Percentiles rank a stretch among this genome's conserved stretches.
Conservation (phyloP, 2,329 filamentous ascomycete species). For the Rachicladosporium sp. region DNA sequence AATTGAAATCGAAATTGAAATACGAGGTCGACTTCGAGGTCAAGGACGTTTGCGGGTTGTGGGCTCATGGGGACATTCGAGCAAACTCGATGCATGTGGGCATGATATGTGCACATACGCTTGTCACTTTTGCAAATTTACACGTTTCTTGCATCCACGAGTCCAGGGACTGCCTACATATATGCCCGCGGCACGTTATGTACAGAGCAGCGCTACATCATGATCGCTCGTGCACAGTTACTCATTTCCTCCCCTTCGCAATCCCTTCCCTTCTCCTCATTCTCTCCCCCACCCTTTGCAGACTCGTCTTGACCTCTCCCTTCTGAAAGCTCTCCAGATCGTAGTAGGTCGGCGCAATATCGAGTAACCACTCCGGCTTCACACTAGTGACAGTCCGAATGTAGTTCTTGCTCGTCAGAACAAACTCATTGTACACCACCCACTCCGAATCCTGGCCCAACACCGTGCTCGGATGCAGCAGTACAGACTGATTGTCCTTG, state of each 20-base stretch:
- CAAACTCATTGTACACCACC: slow-evolving; percentile 98
- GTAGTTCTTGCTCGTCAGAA: slow-evolving; percentile 95
- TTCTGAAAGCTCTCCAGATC: slow-evolving; percentile 71
- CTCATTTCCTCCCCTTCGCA: slow-evolving; percentile 2
- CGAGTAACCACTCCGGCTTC: slow-evolving; percentile 87
- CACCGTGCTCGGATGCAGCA: slow-evolving; percentile 88
- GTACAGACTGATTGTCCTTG: slow-evolving; percentile 89
- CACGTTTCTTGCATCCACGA: too few species aligned
- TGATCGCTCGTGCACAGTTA: too few species aligned
- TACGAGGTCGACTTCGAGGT: too few species aligned
- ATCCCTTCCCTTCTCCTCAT: slow-evolving; percentile 29
- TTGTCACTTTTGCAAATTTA: too few species aligned
- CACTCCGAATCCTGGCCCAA: slow-evolving; percentile 82
- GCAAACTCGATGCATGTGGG: too few species aligned
- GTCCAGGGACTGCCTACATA: too few species aligned
- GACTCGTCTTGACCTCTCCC: slow-evolving; percentile 66
- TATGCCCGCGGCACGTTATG: too few species aligned
- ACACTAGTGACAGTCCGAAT: slow-evolving; percentile 88
- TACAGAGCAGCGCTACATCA: too few species aligned
- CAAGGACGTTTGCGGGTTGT: too few species aligned
- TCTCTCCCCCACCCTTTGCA: slow-evolving; percentile 43
- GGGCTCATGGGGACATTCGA: too few species aligned
- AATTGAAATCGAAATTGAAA: too few species aligned
- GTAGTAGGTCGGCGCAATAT: slow-evolving; percentile 90
- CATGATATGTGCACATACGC: too few species aligned